Conservation (phyloP, 2,329 filamentous ascomycete species). For the Colletotrichum caudatum region DNA sequence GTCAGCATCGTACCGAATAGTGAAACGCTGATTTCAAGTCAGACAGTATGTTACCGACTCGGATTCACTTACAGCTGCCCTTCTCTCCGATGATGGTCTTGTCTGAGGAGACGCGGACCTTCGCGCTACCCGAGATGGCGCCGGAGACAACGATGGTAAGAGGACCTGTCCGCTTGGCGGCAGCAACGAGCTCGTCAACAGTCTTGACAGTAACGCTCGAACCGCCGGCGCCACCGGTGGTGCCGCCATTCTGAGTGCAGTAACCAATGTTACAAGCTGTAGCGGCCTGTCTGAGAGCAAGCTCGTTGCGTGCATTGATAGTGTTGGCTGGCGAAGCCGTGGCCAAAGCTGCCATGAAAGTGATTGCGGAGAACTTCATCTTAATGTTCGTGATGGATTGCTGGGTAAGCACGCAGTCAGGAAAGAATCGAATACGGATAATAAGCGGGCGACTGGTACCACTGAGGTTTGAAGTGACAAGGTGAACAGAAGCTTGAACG, state of each 20-base stretch:
- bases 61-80: constrained; percentile 40
- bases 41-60: fast-evolving
- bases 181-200: constrained; percentile 46
- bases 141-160: constrained; percentile 49
- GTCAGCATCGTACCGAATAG: not conserved
- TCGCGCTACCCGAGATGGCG: constrained; percentile 45
- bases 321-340: constrained; percentile 37
- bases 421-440: not conserved
- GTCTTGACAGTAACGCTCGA: constrained; percentile 48
- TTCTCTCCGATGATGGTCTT: constrained; percentile 56
- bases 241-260: constrained; percentile 50
- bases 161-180: constrained; percentile 46
- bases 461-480: constrained; percentile 3
- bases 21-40: not conserved
- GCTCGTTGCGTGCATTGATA: constrained; percentile 34
- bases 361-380: constrained; percentile 40
- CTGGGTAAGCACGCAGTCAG: not conserved
- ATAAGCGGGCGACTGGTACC: constrained; percentile 30
- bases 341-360: constrained; percentile 37
- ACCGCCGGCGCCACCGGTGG: constrained; percentile 48
- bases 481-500: constrained; percentile 20
- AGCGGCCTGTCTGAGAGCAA: constrained; percentile 39
- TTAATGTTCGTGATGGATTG: constrained; percentile 38
- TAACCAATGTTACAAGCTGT: constrained; percentile 47
- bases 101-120: constrained; percentile 52